Evolutionary conservation across 2,329 filamentous ascomycete genomes (phyloP).

Genomic region (Paraphaeosphaeria minitans): DNA sequence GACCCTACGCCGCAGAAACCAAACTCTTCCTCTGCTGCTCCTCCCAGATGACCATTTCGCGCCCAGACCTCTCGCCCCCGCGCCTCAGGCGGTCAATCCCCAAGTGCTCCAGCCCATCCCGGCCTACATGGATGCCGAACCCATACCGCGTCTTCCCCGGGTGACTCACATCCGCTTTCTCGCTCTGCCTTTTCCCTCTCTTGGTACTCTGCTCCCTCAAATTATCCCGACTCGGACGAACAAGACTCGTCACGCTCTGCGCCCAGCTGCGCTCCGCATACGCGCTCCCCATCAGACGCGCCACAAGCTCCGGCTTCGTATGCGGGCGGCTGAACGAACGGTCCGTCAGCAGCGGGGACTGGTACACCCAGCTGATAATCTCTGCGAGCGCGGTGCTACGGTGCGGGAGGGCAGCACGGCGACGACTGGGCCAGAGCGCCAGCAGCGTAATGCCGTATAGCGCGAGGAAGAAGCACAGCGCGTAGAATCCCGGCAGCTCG

Average conservation of each 20-base stretch:
- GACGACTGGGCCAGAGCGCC: constrained; percentile 62
- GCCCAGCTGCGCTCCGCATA: constrained; percentile 51
- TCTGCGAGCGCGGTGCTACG: constrained; percentile 74
- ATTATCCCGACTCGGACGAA: constrained; percentile 36
- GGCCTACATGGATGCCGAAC: constrained; percentile 62
- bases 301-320: constrained; percentile 71
- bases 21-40: constrained; percentile 41
- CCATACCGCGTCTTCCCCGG: constrained; percentile 54
- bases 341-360: constrained; percentile 73
- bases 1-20: constrained; percentile 13
- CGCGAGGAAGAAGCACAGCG: constrained; percentile 72
- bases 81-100: constrained; percentile 62
- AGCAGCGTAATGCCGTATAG: constrained; percentile 71
- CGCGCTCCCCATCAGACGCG: constrained; percentile 65
- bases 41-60: constrained; percentile 45
- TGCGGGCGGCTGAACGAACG: constrained; percentile 71
- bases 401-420: constrained; percentile 72
- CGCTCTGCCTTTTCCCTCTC: constrained; percentile 16
- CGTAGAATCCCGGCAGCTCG: constrained; percentile 73
- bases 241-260: constrained; percentile 33
- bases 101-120: constrained; percentile 64
- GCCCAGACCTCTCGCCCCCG: constrained; percentile 37
- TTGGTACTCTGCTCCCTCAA: constrained; percentile 29
- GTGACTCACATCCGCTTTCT: constrained; percentile 26
- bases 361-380: constrained; percentile 76